Conservation (phyloP, 441 rosid species). For the Aleurites moluccanus region DNA sequence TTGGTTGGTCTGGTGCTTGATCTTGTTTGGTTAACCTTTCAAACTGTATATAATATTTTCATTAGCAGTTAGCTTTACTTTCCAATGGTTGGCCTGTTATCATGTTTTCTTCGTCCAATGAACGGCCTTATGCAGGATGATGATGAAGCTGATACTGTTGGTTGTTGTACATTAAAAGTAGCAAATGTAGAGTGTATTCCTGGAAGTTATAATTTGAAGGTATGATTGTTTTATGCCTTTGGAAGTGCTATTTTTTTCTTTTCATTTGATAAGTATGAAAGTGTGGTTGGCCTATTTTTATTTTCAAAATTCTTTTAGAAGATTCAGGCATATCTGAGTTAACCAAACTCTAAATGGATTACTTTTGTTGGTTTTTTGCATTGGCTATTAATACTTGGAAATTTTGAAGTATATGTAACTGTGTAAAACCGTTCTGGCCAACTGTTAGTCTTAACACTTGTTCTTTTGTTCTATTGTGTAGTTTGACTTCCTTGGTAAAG, state of each 20-base stretch:
- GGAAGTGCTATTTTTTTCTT: neutral
- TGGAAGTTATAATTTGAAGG: constrained; percentile 76
- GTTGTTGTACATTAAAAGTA: constrained; percentile 98
- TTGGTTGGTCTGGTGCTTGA: neutral
- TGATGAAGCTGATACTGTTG: constrained; percentile 99
- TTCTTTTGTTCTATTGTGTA: constrained; percentile 38
- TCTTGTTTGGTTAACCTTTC: neutral
- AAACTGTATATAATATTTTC: neutral
- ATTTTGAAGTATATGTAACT: neutral
- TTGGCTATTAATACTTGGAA: neutral
- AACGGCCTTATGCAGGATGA: constrained; percentile 65
- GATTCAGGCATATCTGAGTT: neutral
- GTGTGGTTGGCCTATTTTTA: constrained; percentile 7
- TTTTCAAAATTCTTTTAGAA: neutral
- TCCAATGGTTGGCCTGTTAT: constrained; percentile 5
- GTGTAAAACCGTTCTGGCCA: constrained; percentile 2
- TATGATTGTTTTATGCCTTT: constrained; percentile 24
- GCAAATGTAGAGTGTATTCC: constrained; percentile 90
- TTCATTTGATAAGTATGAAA: constrained; percentile 3
- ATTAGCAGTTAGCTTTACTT: neutral
- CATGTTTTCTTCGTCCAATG: constrained; percentile 15
- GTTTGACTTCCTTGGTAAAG: constrained; percentile 99
- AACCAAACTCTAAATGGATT: neutral
- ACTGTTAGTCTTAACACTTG: constrained; percentile 3
- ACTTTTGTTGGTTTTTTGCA: neutral